Percentiles rank a stretch among this genome's conserved stretches.
Conservation (phyloP, 1,284 basidiomycete genomes). For the Bjerkandera adusta region DNA sequence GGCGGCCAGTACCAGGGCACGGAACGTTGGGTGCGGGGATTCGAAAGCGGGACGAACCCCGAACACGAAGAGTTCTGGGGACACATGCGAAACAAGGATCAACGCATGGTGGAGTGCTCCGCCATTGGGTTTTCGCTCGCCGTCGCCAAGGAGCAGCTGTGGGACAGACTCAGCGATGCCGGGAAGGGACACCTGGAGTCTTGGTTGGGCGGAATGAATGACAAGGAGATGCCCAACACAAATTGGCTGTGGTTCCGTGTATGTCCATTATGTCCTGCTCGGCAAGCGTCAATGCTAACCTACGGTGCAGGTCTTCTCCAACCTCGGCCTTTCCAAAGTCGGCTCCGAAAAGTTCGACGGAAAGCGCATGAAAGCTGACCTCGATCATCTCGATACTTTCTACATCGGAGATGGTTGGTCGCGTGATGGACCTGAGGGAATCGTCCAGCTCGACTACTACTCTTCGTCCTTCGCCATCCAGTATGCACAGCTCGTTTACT, state of each 20-base stretch:
- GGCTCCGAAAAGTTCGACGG: conserved; percentile 57
- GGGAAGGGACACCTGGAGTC: conserved; percentile 58
- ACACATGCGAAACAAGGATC: conserved; percentile 70
- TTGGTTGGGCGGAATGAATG: conserved; percentile 76
- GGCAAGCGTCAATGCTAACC: too few species aligned
- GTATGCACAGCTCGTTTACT: conserved; percentile 70
- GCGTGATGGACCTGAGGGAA: conserved; percentile 73
- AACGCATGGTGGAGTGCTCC: conserved; percentile 82
- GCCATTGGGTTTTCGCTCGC: conserved; percentile 73
- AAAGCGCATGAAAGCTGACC: conserved; percentile 65
- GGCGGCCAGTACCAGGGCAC: conserved; percentile 55
- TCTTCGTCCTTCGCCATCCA: conserved; percentile 81
- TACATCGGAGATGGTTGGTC: conserved; percentile 78
- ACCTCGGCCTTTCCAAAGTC: conserved; percentile 65
- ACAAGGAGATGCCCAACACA: conserved; percentile 71
- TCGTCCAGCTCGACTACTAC: conserved; percentile 79
- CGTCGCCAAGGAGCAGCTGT: conserved; percentile 63
- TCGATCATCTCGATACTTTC: conserved; percentile 79
- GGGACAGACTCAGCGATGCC: conserved; percentile 54
- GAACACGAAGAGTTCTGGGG: conserved; percentile 73
- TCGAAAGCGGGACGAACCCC: conserved; percentile 67
- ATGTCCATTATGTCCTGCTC: conserved; percentile 27
- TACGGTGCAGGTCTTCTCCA: conserved; percentile 65
- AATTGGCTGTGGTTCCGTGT: conserved; percentile 85
- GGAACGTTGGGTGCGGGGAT: conserved; percentile 63